Base-by-base conservation (phyloP, 441 rosid genomes). In the Corymbia calophylla region DNA sequence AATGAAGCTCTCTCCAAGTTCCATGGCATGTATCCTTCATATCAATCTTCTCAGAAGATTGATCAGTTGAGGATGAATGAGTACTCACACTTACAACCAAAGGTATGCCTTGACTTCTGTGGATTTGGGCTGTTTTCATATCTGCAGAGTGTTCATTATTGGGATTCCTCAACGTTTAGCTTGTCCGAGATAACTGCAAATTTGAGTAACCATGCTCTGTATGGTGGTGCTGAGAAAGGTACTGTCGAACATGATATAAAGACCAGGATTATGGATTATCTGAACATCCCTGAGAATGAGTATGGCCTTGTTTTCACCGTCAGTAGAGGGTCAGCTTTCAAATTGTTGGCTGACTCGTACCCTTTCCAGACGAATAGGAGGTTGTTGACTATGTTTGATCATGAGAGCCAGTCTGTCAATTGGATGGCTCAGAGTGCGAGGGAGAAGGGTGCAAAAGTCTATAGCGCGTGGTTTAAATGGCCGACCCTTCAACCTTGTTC, bases 41-140 rank as follows among this genome's bases (percentile, higher is more conserved):
- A 95, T 89, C 92, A 93, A 91, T 94, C 98, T 80, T 96, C 99
- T 6, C 96, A 94, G 90, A 97, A 95, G 91, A 93, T 97, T 89
- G 99, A 98, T 91, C 93, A 96, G 92, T 92, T 98, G 56, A 96
- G 99, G 93, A 92, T 92, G 51, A 93, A 94, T 86, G 99, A 98
- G 91, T 98, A 98, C 90, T 93, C 94, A 29, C 99, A 97, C 91
- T 92, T 98, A 88, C 93, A 95, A 35, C 95, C 97, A 14, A 98
- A 98, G 99, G 99, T 98, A 94, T 98, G 99, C 93, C 99, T 98
- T 91, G 99, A 98, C 92, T 97, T 96, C 90, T 97, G 99, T 92
- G 99, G 99, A 62, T 97, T 96, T 68, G 99, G 99, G 91, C 97
- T 98, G 55, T 98, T 98, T 91, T 97, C 99, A 1, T 97, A 95